Conservation (phyloP, 495 filamentous ascomycete genomes). For the Lophium mytilinum region DNA sequence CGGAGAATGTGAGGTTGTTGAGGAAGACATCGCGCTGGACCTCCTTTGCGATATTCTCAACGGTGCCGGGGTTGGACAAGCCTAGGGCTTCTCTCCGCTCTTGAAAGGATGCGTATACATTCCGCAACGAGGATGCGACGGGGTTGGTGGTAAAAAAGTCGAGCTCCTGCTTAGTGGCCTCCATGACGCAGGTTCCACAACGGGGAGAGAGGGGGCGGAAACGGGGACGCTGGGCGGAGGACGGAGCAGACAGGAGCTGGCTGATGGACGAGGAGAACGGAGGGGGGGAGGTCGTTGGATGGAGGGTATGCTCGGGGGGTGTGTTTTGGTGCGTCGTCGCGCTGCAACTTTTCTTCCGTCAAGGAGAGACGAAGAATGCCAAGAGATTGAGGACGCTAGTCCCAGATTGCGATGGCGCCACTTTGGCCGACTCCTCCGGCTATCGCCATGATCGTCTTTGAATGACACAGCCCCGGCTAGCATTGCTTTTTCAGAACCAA, state of each 20-base stretch:
- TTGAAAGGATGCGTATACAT: conserved; percentile 75
- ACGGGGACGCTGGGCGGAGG: not conserved
- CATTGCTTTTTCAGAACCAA: no score
- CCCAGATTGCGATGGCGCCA: no score
- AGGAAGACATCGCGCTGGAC: conserved; percentile 91
- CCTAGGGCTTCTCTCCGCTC: conserved; percentile 80
- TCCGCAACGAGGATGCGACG: conserved; percentile 56
- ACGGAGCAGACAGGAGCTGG: not conserved
- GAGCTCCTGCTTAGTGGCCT: conserved; percentile 30
- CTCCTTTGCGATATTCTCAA: conserved; percentile 86
- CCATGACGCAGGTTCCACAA: conserved; percentile 11
- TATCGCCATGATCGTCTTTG: no score
- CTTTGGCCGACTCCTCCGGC: no score
- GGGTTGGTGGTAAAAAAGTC: conserved; percentile 67
- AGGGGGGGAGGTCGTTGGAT: not conserved
- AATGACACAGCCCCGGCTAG: no score
- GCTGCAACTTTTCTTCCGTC: no score
- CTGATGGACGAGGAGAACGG: not conserved
- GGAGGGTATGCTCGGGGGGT: not conserved
- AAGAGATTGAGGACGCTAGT: no score
- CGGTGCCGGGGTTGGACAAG: conserved; percentile 80
- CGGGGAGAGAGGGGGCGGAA: not conserved
- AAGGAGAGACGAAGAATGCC: not conserved
- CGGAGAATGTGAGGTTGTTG: conserved; percentile 90
- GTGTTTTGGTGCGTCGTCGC: no score